Percentiles rank a stretch among this genome's conserved stretches.
These are phyloP conservation scores for Carpinus fangiana DNA, from an alignment of 306 rosid species.

Conservation along the genomic window DNA sequence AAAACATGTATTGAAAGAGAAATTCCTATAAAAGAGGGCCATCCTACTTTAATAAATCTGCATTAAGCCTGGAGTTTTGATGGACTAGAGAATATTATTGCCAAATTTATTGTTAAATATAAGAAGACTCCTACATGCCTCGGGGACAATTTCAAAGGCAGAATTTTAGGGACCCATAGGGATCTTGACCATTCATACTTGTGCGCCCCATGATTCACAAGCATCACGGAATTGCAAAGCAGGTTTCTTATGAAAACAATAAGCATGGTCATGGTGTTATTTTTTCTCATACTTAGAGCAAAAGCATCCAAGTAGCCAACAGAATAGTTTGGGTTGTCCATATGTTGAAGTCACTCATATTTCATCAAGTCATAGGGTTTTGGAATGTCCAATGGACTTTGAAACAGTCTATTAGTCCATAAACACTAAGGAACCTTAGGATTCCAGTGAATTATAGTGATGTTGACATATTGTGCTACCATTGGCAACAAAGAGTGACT, in stretches of 20 bases:
- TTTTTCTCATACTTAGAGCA: background rate
- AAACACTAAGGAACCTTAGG: background rate
- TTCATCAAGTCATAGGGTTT: background rate
- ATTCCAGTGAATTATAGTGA: background rate
- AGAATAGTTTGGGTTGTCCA: background rate
- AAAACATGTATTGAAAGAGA: slow-evolving; percentile 1
- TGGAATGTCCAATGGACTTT: background rate
- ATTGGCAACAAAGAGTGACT: too few relatives aligned
- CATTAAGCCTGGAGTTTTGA: slow-evolving; percentile 4
- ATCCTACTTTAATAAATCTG: background rate
- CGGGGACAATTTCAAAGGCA: background rate
- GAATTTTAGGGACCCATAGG: background rate
- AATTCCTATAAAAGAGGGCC: background rate
- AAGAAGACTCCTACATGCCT: background rate
- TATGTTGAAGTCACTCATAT: background rate
- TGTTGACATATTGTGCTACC: too few relatives aligned
- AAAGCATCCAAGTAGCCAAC: slow-evolving; percentile 3
- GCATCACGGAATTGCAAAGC: background rate
- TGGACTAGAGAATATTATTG: background rate
- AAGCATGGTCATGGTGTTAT: background rate
- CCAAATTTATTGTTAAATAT: background rate
- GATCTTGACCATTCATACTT: background rate
- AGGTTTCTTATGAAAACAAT: background rate
- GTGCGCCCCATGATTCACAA: background rate
- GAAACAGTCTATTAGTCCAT: background rate